Percentiles rank a stretch among this genome's conserved stretches.
These are phyloP conservation scores for Penicillium paradoxum DNA, from an alignment of 495 filamentous ascomycete species.

Conservation along the genomic window DNA sequence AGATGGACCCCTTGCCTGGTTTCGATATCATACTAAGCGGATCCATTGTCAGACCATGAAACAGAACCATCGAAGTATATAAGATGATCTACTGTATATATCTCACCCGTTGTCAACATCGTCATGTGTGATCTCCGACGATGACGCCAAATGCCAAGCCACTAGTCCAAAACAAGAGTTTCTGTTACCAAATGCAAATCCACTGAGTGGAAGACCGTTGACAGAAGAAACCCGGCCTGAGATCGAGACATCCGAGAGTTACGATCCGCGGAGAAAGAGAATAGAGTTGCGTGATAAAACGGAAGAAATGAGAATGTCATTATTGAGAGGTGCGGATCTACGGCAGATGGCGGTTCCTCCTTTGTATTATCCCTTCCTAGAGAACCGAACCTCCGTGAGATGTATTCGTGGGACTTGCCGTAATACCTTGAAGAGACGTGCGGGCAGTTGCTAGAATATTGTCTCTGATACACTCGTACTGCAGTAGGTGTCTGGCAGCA, in stretches of 20 bases:
- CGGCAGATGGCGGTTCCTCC: background rate
- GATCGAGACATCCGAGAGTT: background rate
- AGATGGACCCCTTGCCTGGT: too few species aligned
- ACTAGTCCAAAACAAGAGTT: slow-evolving; percentile 20
- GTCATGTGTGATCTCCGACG: background rate
- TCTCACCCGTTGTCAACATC: too few species aligned
- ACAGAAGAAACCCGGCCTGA: background rate
- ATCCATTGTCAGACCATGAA: too few species aligned
- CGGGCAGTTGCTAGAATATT: background rate
- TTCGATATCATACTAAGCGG: too few species aligned
- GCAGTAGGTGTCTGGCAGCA: background rate
- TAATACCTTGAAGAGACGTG: background rate
- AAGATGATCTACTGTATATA: too few species aligned
- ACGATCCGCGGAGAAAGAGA: slow-evolving; percentile 15
- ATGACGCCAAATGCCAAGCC: slow-evolving; percentile 6
- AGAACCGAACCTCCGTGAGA: background rate
- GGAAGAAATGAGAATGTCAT: background rate
- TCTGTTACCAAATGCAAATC: slow-evolving; percentile 42
- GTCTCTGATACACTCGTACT: background rate
- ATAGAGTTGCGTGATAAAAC: background rate
- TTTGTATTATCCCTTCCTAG: background rate
- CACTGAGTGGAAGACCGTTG: slow-evolving; percentile 27
- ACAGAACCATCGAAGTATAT: too few species aligned
- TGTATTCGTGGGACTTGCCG: background rate
- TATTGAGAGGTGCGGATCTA: background rate